Evolutionary conservation across 2,329 filamentous ascomycete species (phyloP), one percentile per base, ranked within the genome.

Genomic region (Ilyonectria mors-panacis): DNA sequence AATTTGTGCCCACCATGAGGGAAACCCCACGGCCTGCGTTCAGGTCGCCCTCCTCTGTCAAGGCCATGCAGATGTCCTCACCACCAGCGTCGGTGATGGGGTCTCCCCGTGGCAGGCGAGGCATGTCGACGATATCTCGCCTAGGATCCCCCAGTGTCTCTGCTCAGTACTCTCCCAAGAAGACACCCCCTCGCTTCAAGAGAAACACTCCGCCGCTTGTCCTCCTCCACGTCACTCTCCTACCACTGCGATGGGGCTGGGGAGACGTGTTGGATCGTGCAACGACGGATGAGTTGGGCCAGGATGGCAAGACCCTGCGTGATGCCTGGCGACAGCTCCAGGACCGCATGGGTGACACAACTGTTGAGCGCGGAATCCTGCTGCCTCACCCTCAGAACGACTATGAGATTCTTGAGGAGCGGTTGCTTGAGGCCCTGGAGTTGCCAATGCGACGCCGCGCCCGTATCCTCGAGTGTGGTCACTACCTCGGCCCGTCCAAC

Each of bases 331-430:
- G 88, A 51, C 82, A 92, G 65, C 82, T 95, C 2, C 89, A 91
- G 70, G 90, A 93, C 59, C 91, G 92, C 65, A 84, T 93, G 4
- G 89, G 89, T 1, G 92, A 94, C 57, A 93, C 92, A 0, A 89
- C 94, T 12, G 86, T 93, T 70, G 88, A 93, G 76, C 87, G 93
- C 23, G 93, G 92, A 2, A 86, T 96, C 37, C 83, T 96, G 48
- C 86, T 96, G 8, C 89, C 92, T 2, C 94, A 96, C 76, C 93
- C 93, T 1, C 89, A 93, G 72, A 91, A 92, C 63, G 93, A 95
- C 77, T 95, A 93, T 75, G 93, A 95, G 78, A 82, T 94, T 63
- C 86, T 96, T 0, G 92, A 95, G 80, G 93, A 95, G 81, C 85
- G 93, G 30, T 84, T 95, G 37, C 82, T 95, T 3, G 93, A 95